Conservation (phyloP, 306 rosid species). For the Lathyrus tuberosus region DNA sequence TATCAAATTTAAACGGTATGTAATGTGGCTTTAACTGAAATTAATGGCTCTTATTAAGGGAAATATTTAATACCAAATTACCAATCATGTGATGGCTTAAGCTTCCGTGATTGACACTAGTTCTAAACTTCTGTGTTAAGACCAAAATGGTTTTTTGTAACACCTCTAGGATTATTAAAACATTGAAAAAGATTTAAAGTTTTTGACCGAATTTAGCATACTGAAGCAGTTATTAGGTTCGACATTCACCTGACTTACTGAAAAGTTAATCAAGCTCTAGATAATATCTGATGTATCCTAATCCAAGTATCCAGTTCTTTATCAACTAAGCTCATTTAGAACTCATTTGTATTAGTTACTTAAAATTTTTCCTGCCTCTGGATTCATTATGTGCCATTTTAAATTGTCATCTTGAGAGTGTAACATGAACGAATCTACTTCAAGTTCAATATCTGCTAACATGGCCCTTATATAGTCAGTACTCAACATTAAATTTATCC, state of each 20-base stretch:
- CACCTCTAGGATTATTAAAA: conserved; percentile 18
- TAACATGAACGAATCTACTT: conserved; percentile 17
- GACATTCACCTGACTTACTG: conserved; percentile 14
- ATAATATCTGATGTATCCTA: background rate
- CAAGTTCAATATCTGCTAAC: background rate
- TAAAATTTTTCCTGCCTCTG: background rate
- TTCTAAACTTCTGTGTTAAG: background rate
- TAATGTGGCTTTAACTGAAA: background rate
- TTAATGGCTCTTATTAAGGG: background rate
- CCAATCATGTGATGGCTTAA: too few relatives aligned
- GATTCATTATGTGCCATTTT: conserved; percentile 12
- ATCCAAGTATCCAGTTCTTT: conserved; percentile 19
- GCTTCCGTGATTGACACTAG: too few relatives aligned
- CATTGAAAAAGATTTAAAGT: conserved; percentile 4
- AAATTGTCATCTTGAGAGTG: conserved; percentile 29
- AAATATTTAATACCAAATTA: background rate
- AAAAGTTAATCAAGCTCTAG: conserved; percentile 27
- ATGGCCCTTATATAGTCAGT: conserved; percentile 21
- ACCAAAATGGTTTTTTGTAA: conserved; percentile 1
- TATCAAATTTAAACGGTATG: background rate
- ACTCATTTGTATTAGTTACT: conserved; percentile 23
- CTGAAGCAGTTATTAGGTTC: conserved; percentile 4
- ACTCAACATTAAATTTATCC: background rate
- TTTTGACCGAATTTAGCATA: conserved; percentile 13
- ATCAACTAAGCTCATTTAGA: conserved; percentile 9